Evolutionary conservation across 2,329 filamentous ascomycete genomes (phyloP).

Genomic region (Septoria linicola): DNA sequence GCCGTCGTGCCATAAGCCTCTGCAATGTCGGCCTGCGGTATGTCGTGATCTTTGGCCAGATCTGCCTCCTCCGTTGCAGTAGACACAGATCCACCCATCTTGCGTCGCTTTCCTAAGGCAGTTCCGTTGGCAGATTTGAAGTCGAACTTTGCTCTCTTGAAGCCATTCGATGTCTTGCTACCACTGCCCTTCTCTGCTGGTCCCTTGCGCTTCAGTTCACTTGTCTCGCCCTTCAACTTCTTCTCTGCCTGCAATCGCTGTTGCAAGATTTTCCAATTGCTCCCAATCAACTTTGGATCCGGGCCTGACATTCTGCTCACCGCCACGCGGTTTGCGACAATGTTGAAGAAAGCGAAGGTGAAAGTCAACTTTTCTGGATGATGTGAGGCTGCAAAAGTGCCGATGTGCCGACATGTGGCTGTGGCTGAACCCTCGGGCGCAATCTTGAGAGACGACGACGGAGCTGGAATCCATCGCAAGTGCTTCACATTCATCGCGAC

Average conservation of each 20-base stretch:
- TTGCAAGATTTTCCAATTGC: conserved; percentile 78
- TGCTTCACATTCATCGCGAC: conserved; percentile 8
- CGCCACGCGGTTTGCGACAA: neutral
- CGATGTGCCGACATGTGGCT: conserved; percentile 1
- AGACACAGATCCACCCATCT: conserved; percentile 54
- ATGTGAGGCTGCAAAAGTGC: conserved; percentile 6
- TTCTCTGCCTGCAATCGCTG: conserved; percentile 49
- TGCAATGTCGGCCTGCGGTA: conserved; percentile 60
- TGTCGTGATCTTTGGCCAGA: conserved; percentile 45
- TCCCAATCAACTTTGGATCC: conserved; percentile 45
- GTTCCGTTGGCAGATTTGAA: conserved; percentile 14
- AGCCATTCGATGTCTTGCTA: conserved; percentile 14
- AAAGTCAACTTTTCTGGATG: conserved; percentile 2
- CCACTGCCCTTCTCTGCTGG: conserved; percentile 20
- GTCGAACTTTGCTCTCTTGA: conserved; percentile 28
- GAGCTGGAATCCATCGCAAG: conserved; percentile 18
- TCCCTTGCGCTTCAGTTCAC: conserved; percentile 40
- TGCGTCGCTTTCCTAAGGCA: conserved; percentile 31
- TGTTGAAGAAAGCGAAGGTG: neutral
- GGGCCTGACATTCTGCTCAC: conserved; percentile 36
- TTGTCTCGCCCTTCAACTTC: conserved; percentile 34
- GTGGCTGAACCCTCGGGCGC: conserved; percentile 21
- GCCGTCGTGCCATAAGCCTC: conserved; percentile 61
- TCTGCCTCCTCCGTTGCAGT: conserved; percentile 39
- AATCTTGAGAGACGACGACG: conserved; percentile 19